Conservation (phyloP, 2,329 filamentous ascomycete genomes). For the Dendryphion nanum region DNA sequence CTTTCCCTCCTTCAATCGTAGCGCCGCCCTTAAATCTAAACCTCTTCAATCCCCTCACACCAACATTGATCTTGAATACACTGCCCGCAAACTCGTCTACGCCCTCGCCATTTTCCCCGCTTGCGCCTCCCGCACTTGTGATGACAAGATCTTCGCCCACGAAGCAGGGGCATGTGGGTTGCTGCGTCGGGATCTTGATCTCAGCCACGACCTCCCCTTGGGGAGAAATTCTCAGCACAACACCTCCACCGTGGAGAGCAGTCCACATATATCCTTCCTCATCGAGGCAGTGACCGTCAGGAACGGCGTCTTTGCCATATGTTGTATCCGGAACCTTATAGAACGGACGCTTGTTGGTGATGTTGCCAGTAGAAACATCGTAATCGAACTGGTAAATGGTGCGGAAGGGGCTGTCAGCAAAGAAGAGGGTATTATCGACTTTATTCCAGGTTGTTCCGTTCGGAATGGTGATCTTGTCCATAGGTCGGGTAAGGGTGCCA, state of each 20-base stretch:
- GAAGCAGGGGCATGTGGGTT: conserved; percentile 80
- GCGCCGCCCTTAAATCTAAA: conserved; percentile 36
- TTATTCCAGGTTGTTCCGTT: conserved; percentile 82
- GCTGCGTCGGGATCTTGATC: conserved; percentile 72
- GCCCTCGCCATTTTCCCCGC: conserved; percentile 56
- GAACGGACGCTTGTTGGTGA: conserved; percentile 69
- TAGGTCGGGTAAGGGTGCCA: conserved; percentile 58
- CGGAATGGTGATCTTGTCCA: conserved; percentile 70
- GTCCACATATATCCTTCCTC: conserved; percentile 85
- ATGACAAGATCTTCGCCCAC: conserved; percentile 73
- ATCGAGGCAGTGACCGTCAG: conserved; percentile 85
- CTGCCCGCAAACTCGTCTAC: conserved; percentile 66
- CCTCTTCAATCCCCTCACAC: conserved; percentile 57
- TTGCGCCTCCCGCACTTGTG: conserved; percentile 61
- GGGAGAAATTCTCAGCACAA: conserved; percentile 72
- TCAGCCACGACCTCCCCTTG: conserved; percentile 70
- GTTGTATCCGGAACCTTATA: conserved; percentile 63
- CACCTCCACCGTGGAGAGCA: conserved; percentile 75
- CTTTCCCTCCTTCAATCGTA: conserved; percentile 28
- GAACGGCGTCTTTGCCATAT: conserved; percentile 51
- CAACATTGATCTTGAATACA: conserved; percentile 75
- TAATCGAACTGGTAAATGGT: conserved; percentile 77
- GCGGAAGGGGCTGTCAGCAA: conserved; percentile 72
- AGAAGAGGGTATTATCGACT: conserved; percentile 72
- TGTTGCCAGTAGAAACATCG: conserved; percentile 59